A percentile compares a stretch with the other conserved stretches of the same genome.
These are phyloP conservation scores for Agaricus subrufescens DNA, from an alignment of 768 basidiomycete species.

Conservation along the genomic window DNA sequence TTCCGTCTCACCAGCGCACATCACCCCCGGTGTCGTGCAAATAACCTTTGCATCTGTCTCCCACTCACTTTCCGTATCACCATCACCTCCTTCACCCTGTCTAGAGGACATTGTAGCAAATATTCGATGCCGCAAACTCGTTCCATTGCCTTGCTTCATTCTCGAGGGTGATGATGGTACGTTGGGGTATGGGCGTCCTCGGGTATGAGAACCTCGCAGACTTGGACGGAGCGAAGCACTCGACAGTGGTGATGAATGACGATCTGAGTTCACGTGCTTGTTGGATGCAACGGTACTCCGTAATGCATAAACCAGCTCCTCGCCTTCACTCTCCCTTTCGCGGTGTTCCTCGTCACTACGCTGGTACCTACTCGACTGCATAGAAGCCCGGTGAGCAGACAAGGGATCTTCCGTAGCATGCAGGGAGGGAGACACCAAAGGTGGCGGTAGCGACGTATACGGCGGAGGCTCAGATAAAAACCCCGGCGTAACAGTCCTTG, in stretches of 20 bases:
- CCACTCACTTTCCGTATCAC: neutral
- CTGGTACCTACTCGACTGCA: neutral
- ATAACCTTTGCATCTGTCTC: slow-evolving; percentile 35
- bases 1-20: slow-evolving; percentile 73
- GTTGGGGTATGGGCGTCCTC: neutral
- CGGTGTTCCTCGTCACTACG: neutral
- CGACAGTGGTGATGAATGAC: neutral
- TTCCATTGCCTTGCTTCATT: neutral
- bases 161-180: neutral
- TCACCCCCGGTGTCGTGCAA: slow-evolving; percentile 55
- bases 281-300: neutral
- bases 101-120: slow-evolving; percentile 1
- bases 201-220: neutral
- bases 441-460: slow-evolving; percentile 3
- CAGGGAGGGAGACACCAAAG: neutral
- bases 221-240: neutral
- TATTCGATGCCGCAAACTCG: slow-evolving; percentile 2
- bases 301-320: neutral
- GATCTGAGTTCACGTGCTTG: neutral
- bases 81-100: neutral
- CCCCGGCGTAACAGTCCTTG: neutral
- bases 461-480: slow-evolving; percentile 1
- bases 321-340: neutral
- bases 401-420: neutral
- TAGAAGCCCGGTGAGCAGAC: neutral